A percentile compares a stretch with the other conserved stretches of the same genome.
These are phyloP conservation scores for Nyctanthes arbortristis DNA, from an alignment of 257 asterid genomes.

Conservation along the genomic window DNA sequence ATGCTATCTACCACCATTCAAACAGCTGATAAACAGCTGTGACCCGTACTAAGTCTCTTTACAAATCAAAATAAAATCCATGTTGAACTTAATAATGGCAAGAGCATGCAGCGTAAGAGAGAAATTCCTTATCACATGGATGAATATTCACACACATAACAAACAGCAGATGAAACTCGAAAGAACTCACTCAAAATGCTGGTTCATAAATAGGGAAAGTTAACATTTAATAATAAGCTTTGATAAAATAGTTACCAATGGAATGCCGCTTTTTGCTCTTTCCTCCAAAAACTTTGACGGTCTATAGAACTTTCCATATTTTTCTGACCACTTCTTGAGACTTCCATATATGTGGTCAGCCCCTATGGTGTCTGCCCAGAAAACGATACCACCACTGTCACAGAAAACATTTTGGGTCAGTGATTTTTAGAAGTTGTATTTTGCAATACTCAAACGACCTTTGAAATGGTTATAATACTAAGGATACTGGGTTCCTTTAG, in stretches of 20 bases:
- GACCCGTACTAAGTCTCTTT: background rate
- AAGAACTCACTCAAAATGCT: background rate
- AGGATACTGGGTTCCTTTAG: background rate
- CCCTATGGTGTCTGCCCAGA: conserved; percentile 96
- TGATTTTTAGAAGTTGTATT: conserved; percentile 11
- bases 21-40: background rate
- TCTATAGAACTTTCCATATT: conserved; percentile 70
- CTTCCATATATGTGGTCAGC: conserved; percentile 70
- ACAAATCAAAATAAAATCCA: background rate
- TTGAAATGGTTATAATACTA: conserved; percentile 4
- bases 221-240: conserved; percentile 3
- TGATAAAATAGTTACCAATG: conserved; percentile 62
- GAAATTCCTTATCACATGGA: background rate
- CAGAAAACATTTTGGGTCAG: conserved; percentile 22
- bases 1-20: background rate
- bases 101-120: background rate
- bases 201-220: background rate
- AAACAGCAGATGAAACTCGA: background rate
- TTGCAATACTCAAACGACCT: background rate
- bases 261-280: conserved; percentile 85
- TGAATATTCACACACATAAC: too few relatives aligned
- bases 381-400: conserved; percentile 89
- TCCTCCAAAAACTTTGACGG: conserved; percentile 87
- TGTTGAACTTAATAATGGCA: background rate
- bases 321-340: conserved; percentile 73